A percentile compares a stretch with the other conserved stretches of the same genome.
Conservation (phyloP, 176 grass and related monocot genomes). For the Rhynchospora tenuis region DNA sequence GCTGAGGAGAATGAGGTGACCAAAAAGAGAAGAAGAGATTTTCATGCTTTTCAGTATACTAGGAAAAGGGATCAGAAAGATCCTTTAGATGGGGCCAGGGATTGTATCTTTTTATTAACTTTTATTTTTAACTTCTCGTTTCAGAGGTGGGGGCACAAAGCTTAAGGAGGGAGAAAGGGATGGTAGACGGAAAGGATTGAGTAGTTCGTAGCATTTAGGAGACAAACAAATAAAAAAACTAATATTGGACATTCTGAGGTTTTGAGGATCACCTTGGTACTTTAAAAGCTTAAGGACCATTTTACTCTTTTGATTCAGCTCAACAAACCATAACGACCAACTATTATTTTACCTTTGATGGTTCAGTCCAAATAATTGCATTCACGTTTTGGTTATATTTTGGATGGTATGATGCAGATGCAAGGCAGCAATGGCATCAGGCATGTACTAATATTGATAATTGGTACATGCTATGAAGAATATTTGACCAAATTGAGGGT, state of each 20-base stretch:
- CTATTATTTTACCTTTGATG: neutral
- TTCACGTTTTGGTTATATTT: neutral
- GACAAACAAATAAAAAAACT: neutral
- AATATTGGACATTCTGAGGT: neutral
- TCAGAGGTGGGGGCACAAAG: neutral
- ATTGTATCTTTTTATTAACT: too few species aligned
- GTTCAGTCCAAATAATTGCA: neutral
- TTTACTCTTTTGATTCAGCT: neutral
- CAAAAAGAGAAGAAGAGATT: neutral
- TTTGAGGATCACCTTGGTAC: neutral
- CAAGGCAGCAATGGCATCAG: neutral
- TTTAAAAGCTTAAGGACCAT: neutral
- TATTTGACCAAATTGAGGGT: neutral
- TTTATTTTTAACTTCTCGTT: too few species aligned
- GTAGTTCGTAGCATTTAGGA: neutral
- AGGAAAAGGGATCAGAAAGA: neutral
- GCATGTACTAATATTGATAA: neutral
- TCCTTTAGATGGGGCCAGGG: neutral
- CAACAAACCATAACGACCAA: neutral
- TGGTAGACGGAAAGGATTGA: neutral
- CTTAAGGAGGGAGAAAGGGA: neutral
- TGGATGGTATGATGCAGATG: neutral
- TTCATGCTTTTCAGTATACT: neutral
- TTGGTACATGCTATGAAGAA: neutral
- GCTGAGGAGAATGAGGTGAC: neutral